These are phyloP conservation scores for Xanthoconium stramineum DNA, from an alignment of 768 basidiomycete genomes.

Conservation along the genomic window DNA sequence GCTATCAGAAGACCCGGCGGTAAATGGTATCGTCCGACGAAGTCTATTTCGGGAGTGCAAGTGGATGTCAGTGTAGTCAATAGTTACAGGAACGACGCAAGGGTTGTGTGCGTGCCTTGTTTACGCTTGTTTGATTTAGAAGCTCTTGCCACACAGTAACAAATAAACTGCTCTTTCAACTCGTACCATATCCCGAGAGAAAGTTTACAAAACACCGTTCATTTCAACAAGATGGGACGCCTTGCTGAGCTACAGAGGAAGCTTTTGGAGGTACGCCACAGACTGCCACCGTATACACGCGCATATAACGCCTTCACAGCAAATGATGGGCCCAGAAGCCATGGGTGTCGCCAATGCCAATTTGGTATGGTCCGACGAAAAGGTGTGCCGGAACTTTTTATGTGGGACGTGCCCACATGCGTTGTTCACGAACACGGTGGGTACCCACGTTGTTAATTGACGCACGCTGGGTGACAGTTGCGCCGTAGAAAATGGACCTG, in stretches of 20 bases:
- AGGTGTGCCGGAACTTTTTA: constrained; percentile 97
- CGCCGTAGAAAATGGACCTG: constrained; percentile 90
- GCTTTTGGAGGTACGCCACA: constrained; percentile 66
- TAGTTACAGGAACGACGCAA: not conserved
- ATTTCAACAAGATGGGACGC: constrained; percentile 68
- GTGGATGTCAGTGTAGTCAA: constrained; percentile 9
- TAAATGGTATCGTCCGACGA: not conserved
- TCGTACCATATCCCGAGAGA: not conserved
- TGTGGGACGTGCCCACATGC: constrained; percentile 99
- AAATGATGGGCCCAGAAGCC: constrained; percentile 99
- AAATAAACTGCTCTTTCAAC: constrained; percentile 25
- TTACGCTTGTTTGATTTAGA: constrained; percentile 26
- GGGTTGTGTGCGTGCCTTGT: constrained; percentile 14
- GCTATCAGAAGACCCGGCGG: not conserved
- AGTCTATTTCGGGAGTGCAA: constrained; percentile 10
- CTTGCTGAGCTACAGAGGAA: constrained; percentile 98
- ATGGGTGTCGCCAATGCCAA: constrained; percentile 96
- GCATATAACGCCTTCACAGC: constrained; percentile 45
- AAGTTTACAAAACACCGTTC: constrained; percentile 2
- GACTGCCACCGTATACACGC: constrained; percentile 4
- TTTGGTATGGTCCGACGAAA: constrained; percentile 91
- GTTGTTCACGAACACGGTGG: constrained; percentile 94
- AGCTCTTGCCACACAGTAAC: constrained; percentile 25
- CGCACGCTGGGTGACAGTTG: not conserved
- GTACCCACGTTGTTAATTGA: constrained; percentile 28